These are phyloP conservation scores for Starmerella etchellsii DNA, from an alignment of 805 yeast genomes.

Conservation along the genomic window DNA sequence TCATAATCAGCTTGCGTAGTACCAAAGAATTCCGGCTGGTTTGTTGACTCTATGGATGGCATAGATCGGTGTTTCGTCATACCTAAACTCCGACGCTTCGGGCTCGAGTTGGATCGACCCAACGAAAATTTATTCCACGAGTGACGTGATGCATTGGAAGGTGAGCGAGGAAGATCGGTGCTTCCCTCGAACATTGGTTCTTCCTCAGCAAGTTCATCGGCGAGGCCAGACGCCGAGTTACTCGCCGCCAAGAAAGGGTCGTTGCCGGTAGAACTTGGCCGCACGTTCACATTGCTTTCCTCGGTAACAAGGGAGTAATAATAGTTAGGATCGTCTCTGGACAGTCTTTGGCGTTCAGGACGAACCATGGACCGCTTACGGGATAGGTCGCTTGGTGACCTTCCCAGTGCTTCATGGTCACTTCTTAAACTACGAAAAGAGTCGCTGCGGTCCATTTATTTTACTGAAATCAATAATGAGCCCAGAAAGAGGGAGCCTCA, in stretches of 20 bases:
- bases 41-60: neutral
- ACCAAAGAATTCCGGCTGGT: no score
- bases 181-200: conserved; percentile 1
- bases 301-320: conserved; percentile 38
- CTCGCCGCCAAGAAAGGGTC: conserved; percentile 34
- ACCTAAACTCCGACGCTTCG: neutral
- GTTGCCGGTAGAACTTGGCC: conserved; percentile 58
- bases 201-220: conserved; percentile 2
- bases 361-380: conserved; percentile 62
- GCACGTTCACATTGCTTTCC: conserved; percentile 36
- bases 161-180: conserved; percentile 1
- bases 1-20: neutral
- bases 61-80: neutral
- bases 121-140: conserved; percentile 1
- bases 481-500: no score
- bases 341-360: conserved; percentile 64
- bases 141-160: neutral
- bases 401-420: conserved; percentile 7
- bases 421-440: conserved; percentile 10
- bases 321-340: conserved; percentile 59
- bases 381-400: conserved; percentile 15
- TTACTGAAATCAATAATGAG: no score
- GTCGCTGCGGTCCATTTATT: conserved; percentile 18
- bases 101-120: neutral
- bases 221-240: conserved; percentile 4